phyloP scores from a whole-genome alignment of 176 grass and related monocot genomes.

The Miscanthus lutarioriparius region DNA sequence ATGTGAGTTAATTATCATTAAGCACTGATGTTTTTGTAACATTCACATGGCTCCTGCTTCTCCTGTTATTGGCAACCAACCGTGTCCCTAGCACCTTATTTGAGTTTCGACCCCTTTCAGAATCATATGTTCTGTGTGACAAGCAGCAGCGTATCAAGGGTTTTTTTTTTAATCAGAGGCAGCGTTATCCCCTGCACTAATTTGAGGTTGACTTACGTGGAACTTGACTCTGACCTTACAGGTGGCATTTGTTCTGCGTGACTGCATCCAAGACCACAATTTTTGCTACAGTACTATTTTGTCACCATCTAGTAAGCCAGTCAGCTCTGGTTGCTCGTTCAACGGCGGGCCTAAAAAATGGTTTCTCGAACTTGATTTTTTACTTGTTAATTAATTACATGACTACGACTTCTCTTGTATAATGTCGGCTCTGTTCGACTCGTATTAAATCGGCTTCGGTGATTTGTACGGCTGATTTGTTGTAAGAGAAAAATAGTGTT shows the following conservation, averaged over 20 bases:
- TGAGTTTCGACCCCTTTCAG: not conserved
- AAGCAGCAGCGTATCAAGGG: too few species aligned
- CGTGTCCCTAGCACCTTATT: too few species aligned
- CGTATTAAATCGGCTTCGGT: too few species aligned
- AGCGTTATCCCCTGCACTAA: not conserved
- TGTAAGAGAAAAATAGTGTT: too few species aligned
- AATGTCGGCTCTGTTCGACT: too few species aligned
- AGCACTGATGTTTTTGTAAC: too few species aligned
- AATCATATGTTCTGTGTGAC: not conserved
- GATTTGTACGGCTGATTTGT: too few species aligned
- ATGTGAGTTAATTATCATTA: too few species aligned
- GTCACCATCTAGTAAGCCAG: not conserved
- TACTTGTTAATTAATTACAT: too few species aligned
- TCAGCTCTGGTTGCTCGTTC: not conserved
- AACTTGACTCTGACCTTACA: not conserved
- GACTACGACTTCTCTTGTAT: too few species aligned
- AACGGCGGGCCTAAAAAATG: not conserved
- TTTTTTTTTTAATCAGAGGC: not conserved
- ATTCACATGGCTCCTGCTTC: too few species aligned
- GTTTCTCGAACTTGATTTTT: not conserved
- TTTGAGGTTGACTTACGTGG: not conserved
- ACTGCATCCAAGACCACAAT: not conserved
- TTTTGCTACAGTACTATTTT: not conserved
- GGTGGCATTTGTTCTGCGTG: not conserved
- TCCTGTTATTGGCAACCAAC: too few species aligned